Base-by-base conservation (phyloP, 352 stramenopile species). In the Aphanomyces cochlioides region DNA sequence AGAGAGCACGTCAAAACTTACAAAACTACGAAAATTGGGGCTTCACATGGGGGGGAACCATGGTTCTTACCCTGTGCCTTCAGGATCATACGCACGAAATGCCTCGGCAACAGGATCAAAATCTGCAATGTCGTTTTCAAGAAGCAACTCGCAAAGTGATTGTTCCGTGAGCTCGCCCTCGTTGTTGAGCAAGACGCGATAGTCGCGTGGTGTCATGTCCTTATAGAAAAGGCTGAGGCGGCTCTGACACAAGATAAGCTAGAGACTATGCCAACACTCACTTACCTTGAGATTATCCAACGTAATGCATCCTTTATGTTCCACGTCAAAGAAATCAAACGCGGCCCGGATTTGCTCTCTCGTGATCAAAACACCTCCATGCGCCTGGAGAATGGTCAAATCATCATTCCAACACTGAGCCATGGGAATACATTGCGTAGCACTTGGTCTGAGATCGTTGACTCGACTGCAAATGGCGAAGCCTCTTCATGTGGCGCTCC, bases 271-370 rank as follows among this genome's bases (percentile, higher is more conserved):
- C 48, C 57, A 2, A 12, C 19, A 19, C 45, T 50, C 10, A n/a
- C 19, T 5, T 70, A 70, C 64, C 56, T 79, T 78, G 15, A 96
- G 75, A 61, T 90, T 93, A 4, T 84, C 77, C n/a, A 91, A 67
- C 36, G 88, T 96, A 57, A 97, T 85, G 40, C 79, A 78, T 36
- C 87, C 79, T 57, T 84, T 92, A 50, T 80, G 78, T 48, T 96
- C 88, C 7, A 94, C 69, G 76, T 96, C 90, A 13, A 97, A 86
- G 73, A 97, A 96, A 66, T 96, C 79, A 77, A 97, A 97, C 41
- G 88, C 90, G 21, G 76, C 72, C 47, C 77, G 80, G 48, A 97
- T 91, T 75, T 97, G 89, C 40, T 95, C 84, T 0, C 85, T 79
- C 15, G 83, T 93, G 36, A 97, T 81, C 13, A 93, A 69, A 38